Evolutionary conservation across 2,329 filamentous ascomycete genomes (phyloP).

Genomic region (Davidsoniella virescens): DNA sequence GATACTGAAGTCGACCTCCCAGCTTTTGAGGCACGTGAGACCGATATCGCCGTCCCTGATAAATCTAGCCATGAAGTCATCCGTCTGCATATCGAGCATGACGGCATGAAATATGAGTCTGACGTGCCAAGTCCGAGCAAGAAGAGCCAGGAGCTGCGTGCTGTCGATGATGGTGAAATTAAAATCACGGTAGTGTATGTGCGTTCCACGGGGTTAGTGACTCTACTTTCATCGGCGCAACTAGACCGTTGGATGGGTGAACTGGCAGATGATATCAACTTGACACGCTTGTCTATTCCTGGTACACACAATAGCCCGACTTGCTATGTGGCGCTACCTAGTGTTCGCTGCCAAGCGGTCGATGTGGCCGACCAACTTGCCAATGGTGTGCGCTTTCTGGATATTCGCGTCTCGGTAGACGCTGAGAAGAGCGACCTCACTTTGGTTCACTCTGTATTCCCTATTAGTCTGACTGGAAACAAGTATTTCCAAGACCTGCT

Average conservation of each 20-base stretch:
- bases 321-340: constrained; percentile 68
- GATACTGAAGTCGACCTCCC: constrained; percentile 47
- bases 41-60: constrained; percentile 44
- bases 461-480: constrained; percentile 64
- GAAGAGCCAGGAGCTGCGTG: constrained; percentile 44
- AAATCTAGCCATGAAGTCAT: constrained; percentile 48
- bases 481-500: constrained; percentile 67
- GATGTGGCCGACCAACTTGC: constrained; percentile 60
- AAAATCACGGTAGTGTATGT: constrained; percentile 53
- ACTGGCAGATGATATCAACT: constrained; percentile 52
- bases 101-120: constrained; percentile 48
- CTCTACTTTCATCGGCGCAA: constrained; percentile 54
- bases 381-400: constrained; percentile 88
- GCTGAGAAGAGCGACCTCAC: constrained; percentile 47
- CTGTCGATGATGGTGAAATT: constrained; percentile 34
- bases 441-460: constrained; percentile 83
- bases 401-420: constrained; percentile 55
- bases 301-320: constrained; percentile 94
- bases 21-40: constrained; percentile 47
- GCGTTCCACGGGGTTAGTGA: constrained; percentile 28
- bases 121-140: constrained; percentile 49
- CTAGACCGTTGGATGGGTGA: constrained; percentile 67
- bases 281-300: constrained; percentile 74
- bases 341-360: constrained; percentile 82
- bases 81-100: constrained; percentile 51